Evolutionary conservation across 2,329 filamentous ascomycete genomes (phyloP).

Genomic region (Ceratocystis ficicola): DNA sequence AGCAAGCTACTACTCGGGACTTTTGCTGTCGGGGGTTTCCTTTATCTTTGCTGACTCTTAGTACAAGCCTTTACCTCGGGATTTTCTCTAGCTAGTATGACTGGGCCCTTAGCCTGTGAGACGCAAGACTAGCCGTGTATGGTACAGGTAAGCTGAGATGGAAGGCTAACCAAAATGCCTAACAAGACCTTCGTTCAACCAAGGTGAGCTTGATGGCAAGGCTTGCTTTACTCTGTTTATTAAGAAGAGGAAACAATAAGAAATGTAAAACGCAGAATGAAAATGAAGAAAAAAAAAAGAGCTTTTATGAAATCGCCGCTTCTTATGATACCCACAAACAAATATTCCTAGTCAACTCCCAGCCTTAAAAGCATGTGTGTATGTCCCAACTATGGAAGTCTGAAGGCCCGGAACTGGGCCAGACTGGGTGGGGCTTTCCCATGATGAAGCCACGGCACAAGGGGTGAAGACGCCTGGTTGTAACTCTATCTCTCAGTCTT

Average conservation of each 20-base stretch:
- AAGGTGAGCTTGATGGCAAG: background rate
- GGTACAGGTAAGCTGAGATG: too few species aligned
- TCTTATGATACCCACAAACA: background rate
- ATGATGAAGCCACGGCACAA: background rate
- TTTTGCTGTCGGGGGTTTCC: background rate
- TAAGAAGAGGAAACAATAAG: background rate
- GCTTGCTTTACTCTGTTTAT: background rate
- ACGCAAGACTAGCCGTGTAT: too few species aligned
- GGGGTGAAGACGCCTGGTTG: background rate
- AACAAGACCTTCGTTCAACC: too few species aligned
- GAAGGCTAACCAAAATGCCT: too few species aligned
- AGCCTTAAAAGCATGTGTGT: background rate
- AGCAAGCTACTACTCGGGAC: background rate
- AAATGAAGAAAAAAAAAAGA: background rate
- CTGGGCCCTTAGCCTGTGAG: too few species aligned
- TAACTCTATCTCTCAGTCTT: background rate
- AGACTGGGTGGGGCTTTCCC: background rate
- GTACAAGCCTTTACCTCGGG: too few species aligned
- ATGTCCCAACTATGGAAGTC: background rate
- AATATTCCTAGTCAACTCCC: background rate
- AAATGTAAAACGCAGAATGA: background rate
- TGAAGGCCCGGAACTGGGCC: background rate
- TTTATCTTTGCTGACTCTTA: too few species aligned
- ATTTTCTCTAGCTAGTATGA: too few species aligned
- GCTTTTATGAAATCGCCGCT: conserved; percentile 3